Percentiles rank a stretch among this genome's conserved stretches.
Evolutionary conservation across 768 basidiomycete genomes (phyloP).

Genomic region (Russula dissimulans): DNA sequence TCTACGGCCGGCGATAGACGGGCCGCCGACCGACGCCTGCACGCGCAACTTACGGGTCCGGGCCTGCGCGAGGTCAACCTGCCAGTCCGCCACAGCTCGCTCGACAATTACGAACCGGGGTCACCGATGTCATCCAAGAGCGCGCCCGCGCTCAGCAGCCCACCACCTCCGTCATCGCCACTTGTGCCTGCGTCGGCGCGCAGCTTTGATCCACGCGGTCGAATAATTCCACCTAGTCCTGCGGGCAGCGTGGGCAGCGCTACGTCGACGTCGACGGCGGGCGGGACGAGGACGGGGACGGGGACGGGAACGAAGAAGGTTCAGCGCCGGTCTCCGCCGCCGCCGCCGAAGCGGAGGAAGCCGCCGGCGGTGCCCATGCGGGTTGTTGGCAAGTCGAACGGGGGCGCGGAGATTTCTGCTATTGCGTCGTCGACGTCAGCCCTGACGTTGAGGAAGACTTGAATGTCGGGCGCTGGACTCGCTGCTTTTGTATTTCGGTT

Average conservation of each 20-base stretch:
- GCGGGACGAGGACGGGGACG: background rate
- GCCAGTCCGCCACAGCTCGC: constrained; percentile 6
- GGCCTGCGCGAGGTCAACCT: background rate
- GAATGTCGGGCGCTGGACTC: background rate
- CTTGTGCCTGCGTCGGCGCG: constrained; percentile 15
- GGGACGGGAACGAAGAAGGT: background rate
- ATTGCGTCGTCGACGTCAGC: constrained; percentile 37
- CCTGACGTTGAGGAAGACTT: background rate
- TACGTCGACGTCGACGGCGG: background rate
- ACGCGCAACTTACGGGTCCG: background rate
- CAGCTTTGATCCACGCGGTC: constrained; percentile 17
- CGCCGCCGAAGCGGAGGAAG: constrained; percentile 59
- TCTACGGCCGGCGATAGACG: background rate
- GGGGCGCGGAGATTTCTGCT: constrained; percentile 50
- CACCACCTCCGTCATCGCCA: constrained; percentile 16
- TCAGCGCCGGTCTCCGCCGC: constrained; percentile 44
- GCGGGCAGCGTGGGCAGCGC: background rate
- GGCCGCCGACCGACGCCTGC: background rate
- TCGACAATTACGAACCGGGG: constrained; percentile 23
- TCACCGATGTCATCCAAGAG: constrained; percentile 15
- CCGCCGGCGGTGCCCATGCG: constrained; percentile 57
- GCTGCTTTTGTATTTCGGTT: background rate
- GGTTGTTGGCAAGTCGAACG: constrained; percentile 31
- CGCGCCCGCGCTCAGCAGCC: constrained; percentile 13
- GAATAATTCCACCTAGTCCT: constrained; percentile 4